Evolutionary conservation across 2,329 filamentous ascomycete genomes (phyloP), one percentile per base, ranked within the genome.

Genomic region (Domatiomyces globalis): DNA sequence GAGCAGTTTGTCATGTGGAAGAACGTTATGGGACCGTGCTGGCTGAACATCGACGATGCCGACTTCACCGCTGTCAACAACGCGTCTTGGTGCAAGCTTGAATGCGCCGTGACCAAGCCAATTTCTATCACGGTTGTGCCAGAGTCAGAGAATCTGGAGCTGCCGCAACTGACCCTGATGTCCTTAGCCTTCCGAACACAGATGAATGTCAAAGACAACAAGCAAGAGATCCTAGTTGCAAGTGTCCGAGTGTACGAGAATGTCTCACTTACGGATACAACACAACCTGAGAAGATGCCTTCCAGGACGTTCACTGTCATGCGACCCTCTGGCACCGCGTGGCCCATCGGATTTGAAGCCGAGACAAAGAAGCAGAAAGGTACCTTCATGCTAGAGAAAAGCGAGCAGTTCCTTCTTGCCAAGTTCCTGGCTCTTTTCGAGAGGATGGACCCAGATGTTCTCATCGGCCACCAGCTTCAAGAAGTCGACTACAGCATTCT

Each of bases 1-100:
- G 92, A 98, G 68, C 92, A 98, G 61, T 98, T 98, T 64, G 92
- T 98, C 18, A 76, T 98, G 4, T 95, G 89, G 85, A 96, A 95
- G 71, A 94, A 95, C 64, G 86, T 98, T 61, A 98, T 95, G 90
- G 92, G 92, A 1, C 92, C 92, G 27, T 96, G 92, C 66, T 98
- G 92, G 92, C 77, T 98, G 45, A 89, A 84, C 64, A 92, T 98
- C 51, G 78, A 88, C 58, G 83, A 85, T 58, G 85, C 85, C 27
- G 83, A 95, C 65, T 95, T 94, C 64, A 77, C 78, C 17, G 75
- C 84, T 5, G 76, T 96, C 59, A 90, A 87, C 67, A 95, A 95
- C 61, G 85, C 88, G 9, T 98, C 92, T 0, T 92, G 94, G 78
- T 95, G 92, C 74, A 96, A 95, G 68, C 79, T 98, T 9, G 92